These are phyloP conservation scores for Barnettozyma wickerhamii DNA, from an alignment of 805 yeast genomes.

Conservation along the genomic window DNA sequence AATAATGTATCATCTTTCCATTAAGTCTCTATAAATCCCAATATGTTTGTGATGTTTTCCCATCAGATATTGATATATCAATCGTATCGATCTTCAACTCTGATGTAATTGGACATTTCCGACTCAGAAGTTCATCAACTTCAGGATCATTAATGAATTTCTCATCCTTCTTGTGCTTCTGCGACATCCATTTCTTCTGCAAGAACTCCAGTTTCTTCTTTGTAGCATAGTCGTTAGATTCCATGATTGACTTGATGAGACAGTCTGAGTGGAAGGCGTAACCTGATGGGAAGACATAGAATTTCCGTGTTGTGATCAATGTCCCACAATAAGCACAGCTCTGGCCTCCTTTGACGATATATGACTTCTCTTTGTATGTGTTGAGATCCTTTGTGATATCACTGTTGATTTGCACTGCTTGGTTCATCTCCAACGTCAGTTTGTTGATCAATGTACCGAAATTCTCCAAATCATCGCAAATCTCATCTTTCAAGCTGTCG, in stretches of 20 bases:
- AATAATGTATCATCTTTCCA: too few species aligned
- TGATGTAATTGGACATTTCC: constrained; percentile 73
- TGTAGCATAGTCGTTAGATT: constrained; percentile 61
- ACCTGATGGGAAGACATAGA: constrained; percentile 81
- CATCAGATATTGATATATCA: constrained; percentile 55
- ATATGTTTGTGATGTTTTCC: constrained; percentile 32
- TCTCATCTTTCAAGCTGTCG: constrained; percentile 78
- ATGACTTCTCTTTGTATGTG: constrained; percentile 48
- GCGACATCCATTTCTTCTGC: constrained; percentile 29
- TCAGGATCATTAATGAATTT: constrained; percentile 33
- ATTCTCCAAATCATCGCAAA: constrained; percentile 71
- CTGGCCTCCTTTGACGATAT: constrained; percentile 76
- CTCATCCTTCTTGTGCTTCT: constrained; percentile 24
- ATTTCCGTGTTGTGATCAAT: constrained; percentile 66
- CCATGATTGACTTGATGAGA: constrained; percentile 54
- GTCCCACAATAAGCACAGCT: constrained; percentile 71
- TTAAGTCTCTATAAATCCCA: constrained; percentile 42
- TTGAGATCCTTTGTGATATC: constrained; percentile 58
- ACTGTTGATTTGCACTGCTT: constrained; percentile 57
- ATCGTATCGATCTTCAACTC: constrained; percentile 65
- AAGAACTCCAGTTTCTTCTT: constrained; percentile 58
- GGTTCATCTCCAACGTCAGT: constrained; percentile 70
- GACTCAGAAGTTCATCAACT: constrained; percentile 54
- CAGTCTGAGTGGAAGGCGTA: constrained; percentile 92
- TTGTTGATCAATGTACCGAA: constrained; percentile 64